Evolutionary conservation across 768 basidiomycete species (phyloP), one percentile per base, ranked within the genome.

Genomic region (Boletus speciosus): DNA sequence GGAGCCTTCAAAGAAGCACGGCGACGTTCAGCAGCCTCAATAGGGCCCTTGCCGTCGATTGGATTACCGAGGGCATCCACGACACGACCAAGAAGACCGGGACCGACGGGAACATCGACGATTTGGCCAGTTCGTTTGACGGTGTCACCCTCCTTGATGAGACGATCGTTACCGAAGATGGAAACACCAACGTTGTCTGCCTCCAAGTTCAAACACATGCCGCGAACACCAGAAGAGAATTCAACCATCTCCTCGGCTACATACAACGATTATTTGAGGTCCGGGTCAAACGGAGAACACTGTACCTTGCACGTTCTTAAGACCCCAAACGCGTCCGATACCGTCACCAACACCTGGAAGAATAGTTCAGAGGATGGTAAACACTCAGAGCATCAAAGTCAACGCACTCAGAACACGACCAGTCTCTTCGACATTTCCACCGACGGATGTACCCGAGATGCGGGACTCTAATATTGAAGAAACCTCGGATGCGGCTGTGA

Each of bases 131-230:
- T 99, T 74, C 97, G 94, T 82, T 97, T 99, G 83, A 99, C 97
- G 63, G 96, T 95, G 80, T 99, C 97, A 67, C 96, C 97, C 78
- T 98, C 97, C 84, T 95, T 95, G 85, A 98, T 98, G 80, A 88
- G 84, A 83, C 91, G 91, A 77, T 93, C 90, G 71, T 89, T 90
- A 84, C 88, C 90, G 83, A 99, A 99, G 81, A 98, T 95, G 80
- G 97, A 93, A 71, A 99, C 93, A 93, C 97, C 97, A 81, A 98
- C 96, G 69, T 98, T 98, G 87, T 98, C 97, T 77, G 96, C 93
- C 79, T 99, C 97, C 86, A 99, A 89, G 90, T 99, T 99, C 76
- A 99, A 78, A 77, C 95, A 98, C 97, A 99, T 99, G 82, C 97
- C 97, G 73, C 97, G 95, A 68, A 99, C 86, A 77, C 97, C 97